A percentile compares a stretch with the other conserved stretches of the same genome.
These are phyloP conservation scores for Phanerodontia chrysosporium DNA, from an alignment of 768 basidiomycete genomes.

Conservation along the genomic window DNA sequence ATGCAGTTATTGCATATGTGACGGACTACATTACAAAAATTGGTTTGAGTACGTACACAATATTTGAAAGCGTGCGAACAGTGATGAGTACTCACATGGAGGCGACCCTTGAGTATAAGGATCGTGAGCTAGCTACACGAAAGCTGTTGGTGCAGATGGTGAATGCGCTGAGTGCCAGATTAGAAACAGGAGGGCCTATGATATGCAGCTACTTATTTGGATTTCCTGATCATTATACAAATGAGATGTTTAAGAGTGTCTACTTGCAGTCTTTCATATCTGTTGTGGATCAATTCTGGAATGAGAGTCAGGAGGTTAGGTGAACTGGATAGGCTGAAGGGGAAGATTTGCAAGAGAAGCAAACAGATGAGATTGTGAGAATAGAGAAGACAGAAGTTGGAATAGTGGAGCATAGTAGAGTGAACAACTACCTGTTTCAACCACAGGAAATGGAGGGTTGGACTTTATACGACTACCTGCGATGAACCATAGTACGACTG, in stretches of 20 bases:
- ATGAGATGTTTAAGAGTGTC: constrained; percentile 8
- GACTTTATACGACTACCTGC: no score
- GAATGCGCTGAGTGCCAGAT: not conserved
- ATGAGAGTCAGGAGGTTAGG: no score
- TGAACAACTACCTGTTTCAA: no score
- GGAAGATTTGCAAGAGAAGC: no score
- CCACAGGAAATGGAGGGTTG: no score
- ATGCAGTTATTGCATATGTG: constrained; percentile 34
- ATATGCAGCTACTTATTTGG: constrained; percentile 12
- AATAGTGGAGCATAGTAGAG: no score
- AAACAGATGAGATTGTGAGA: no score
- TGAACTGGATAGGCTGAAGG: no score
- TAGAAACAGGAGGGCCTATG: constrained; percentile 12
- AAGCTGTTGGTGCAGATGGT: constrained; percentile 31
- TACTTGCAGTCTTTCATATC: constrained; percentile 8
- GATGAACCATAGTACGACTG: no score
- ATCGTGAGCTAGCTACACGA: constrained; percentile 21
- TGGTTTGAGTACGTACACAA: constrained; percentile 32
- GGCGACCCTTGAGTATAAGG: constrained; percentile 9
- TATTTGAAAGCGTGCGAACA: constrained; percentile 29
- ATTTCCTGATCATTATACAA: constrained; percentile 16
- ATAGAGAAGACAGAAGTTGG: no score
- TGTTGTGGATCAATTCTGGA: no score
- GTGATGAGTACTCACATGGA: constrained; percentile 24
- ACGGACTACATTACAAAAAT: constrained; percentile 41